Percentiles rank a stretch among this genome's conserved stretches.
Conservation (phyloP, 2,329 filamentous ascomycete species). For the Chaetomium sp. region DNA sequence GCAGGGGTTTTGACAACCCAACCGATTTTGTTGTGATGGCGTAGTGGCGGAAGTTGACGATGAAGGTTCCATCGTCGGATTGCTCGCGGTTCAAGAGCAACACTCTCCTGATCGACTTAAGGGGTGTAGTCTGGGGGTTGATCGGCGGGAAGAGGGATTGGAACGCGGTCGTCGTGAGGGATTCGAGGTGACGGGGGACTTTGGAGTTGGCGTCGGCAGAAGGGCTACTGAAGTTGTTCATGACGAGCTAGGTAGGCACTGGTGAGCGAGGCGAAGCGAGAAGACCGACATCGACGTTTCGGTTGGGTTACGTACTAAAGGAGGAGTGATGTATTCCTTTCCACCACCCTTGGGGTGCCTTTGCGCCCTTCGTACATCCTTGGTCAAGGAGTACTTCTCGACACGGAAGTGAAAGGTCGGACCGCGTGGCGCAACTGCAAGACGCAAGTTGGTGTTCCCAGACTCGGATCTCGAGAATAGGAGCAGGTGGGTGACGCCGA, state of each 20-base stretch:
- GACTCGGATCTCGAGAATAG: constrained; percentile 85
- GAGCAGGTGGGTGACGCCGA: constrained; percentile 87
- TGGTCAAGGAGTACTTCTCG: constrained; percentile 88
- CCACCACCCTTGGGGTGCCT: constrained; percentile 75
- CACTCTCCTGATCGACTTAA: constrained; percentile 88
- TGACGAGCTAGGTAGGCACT: constrained; percentile 62
- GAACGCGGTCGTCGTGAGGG: constrained; percentile 87
- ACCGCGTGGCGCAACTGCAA: constrained; percentile 81
- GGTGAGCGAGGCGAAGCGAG: constrained; percentile 15
- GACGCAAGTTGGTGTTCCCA: constrained; percentile 86
- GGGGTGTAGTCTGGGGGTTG: constrained; percentile 80
- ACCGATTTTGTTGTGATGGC: constrained; percentile 87
- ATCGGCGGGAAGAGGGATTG: constrained; percentile 95
- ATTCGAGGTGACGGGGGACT: constrained; percentile 91
- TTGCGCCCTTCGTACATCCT: constrained; percentile 78
- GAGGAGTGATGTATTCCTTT: constrained; percentile 79
- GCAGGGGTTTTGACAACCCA: constrained; percentile 75
- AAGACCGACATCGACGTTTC: neutral
- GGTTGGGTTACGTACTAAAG: constrained; percentile 51
- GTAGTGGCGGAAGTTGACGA: constrained; percentile 86
- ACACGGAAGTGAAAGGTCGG: constrained; percentile 93
- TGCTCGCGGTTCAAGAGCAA: constrained; percentile 81
- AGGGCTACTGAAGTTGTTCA: constrained; percentile 89
- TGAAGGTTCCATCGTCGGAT: constrained; percentile 59
- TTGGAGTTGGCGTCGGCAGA: constrained; percentile 54